These are phyloP conservation scores for Phytopythium ostracodes DNA, from an alignment of 352 stramenopile species.

Conservation along the genomic window DNA sequence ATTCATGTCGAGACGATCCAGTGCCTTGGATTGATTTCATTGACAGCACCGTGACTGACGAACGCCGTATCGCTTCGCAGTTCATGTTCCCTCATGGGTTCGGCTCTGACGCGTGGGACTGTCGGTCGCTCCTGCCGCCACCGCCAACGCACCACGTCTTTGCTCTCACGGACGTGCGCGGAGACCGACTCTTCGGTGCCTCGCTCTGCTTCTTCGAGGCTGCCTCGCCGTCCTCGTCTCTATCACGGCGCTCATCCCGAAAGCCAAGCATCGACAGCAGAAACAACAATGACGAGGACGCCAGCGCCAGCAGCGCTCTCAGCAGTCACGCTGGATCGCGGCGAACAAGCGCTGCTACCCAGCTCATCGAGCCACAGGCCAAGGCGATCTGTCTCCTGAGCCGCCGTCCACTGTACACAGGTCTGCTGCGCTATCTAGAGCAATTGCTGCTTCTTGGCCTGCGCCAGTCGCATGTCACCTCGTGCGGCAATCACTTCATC, in stretches of 20 bases:
- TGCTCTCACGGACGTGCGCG: slow-evolving; percentile 35
- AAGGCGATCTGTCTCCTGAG: slow-evolving; percentile 48
- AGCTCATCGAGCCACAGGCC: slow-evolving; percentile 11
- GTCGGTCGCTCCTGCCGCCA: slow-evolving; percentile 15
- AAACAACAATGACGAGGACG: slow-evolving; percentile 9
- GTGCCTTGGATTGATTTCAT: not conserved
- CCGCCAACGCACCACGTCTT: slow-evolving; percentile 49
- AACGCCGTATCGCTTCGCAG: slow-evolving; percentile 9
- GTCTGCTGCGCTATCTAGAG: slow-evolving; percentile 47
- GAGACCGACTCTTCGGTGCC: slow-evolving; percentile 41
- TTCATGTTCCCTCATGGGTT: slow-evolving; percentile 51
- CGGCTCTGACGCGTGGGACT: slow-evolving; percentile 14
- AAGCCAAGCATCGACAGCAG: not conserved
- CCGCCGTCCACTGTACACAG: slow-evolving; percentile 37
- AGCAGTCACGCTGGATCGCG: not conserved
- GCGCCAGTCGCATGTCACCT: slow-evolving; percentile 16
- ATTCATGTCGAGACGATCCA: not conserved
- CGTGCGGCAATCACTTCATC: not conserved
- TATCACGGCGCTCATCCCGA: not conserved
- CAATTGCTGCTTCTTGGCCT: slow-evolving; percentile 44
- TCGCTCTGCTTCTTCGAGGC: slow-evolving; percentile 51
- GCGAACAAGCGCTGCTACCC: not conserved
- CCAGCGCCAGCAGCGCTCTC: not conserved
- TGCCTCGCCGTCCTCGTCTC: not conserved
- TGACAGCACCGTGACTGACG: not conserved